These are phyloP conservation scores for Geotrichum restrictum DNA, from an alignment of 1,139 yeast genomes.

Conservation along the genomic window DNA sequence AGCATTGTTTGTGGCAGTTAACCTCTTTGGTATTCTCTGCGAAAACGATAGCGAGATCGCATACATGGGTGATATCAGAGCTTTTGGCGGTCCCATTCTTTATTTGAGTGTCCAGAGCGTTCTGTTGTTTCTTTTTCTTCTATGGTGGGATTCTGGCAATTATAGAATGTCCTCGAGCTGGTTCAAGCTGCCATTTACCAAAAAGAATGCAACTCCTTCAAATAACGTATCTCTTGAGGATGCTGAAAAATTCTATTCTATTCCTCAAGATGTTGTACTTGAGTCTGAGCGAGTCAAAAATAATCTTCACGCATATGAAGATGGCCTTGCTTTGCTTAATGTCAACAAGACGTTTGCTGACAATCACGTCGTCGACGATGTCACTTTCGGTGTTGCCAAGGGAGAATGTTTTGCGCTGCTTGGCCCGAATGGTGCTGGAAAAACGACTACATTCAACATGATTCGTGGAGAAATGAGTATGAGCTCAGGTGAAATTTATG, in stretches of 20 bases:
- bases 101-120: slow-evolving; percentile 34
- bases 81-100: slow-evolving; percentile 40
- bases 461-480: slow-evolving; percentile 51
- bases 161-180: not conserved
- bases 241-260: slow-evolving; percentile 12
- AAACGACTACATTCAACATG: slow-evolving; percentile 73
- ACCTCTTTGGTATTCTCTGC: slow-evolving; percentile 38
- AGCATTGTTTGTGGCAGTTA: slow-evolving; percentile 37
- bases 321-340: slow-evolving; percentile 35
- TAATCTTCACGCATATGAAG: slow-evolving; percentile 23
- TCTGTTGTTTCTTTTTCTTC: slow-evolving; percentile 29
- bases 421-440: slow-evolving; percentile 99
- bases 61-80: slow-evolving; percentile 34
- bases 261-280: slow-evolving; percentile 20
- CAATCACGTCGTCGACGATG: slow-evolving; percentile 36
- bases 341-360: slow-evolving; percentile 34
- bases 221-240: slow-evolving; percentile 3
- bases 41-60: slow-evolving; percentile 26
- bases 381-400: slow-evolving; percentile 37
- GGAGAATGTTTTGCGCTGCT: slow-evolving; percentile 43
- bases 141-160: slow-evolving; percentile 40
- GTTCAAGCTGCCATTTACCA: not conserved
- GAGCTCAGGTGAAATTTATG: slow-evolving; percentile 34
- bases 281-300: slow-evolving; percentile 25
- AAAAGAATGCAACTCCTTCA: not conserved